Base-by-base conservation (phyloP, 148 eudicot species). In the Camellia lanceoleosa region DNA sequence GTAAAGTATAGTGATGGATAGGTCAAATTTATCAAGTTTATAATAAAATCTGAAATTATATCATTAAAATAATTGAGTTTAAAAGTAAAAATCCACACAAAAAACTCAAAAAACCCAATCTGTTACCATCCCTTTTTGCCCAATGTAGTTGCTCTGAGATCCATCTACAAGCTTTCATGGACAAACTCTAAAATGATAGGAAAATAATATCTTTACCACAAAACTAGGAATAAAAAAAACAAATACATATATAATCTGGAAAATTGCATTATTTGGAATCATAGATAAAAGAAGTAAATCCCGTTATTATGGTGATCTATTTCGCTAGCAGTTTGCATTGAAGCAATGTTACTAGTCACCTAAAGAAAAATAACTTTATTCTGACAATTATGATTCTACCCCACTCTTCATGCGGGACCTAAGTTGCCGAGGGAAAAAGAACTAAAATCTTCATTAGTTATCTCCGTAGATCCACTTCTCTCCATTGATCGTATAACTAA, bases 391-490 rank as follows among this genome's bases (percentile, higher is more conserved):
- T 8, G 19, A 51, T 18, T 38, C 51, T 7, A 66, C 49, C 49
- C 13, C 56, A n/a, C 41, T n/a, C 30, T 81, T 59, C 75, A 41
- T 5, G 74, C 20, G 71, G 71, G 18, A 43, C 20, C 67, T 67
- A 77, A 73, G 18, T 59, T 38, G 54, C n/a, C 41, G 44, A 13
- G 59, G 7, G 3, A 51, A 54, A 16, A 79, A 63, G 14, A 66
- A 65, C 44, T 79, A 75, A 62, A 68, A 52, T 63, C 14, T 68
- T 71, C 44, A 77, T 91, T 77, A 96, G 80, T 96, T 92, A n/a
- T 18, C 78, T 77, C 92, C 99, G 79, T 97, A 93, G 82, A 97
- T 59, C 99, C 98, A 97, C 85, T 92, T 92, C 90, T 92, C 98
- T 38, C 92, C 55, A 46, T 92, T 94, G 89, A 89, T 89, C 38